Evolutionary conservation across 1,139 yeast genomes (phyloP).

Genomic region (Hansenula anomala): DNA sequence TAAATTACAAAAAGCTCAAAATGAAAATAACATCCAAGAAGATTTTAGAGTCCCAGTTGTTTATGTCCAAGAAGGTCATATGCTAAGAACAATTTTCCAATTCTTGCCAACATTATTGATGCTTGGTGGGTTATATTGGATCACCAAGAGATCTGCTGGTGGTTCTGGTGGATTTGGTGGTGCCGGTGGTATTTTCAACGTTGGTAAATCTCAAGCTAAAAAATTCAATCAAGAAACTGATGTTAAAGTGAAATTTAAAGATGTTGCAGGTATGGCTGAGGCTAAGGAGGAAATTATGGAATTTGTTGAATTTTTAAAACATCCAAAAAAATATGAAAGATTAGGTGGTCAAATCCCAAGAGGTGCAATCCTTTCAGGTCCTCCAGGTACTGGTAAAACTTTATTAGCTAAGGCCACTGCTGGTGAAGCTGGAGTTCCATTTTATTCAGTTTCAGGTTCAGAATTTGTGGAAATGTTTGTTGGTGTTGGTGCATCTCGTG

Average conservation of each 20-base stretch:
- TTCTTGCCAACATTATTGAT: conserved; percentile 65
- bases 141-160: conserved; percentile 54
- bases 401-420: conserved; percentile 97
- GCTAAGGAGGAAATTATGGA: conserved; percentile 99
- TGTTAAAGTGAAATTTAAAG: conserved; percentile 80
- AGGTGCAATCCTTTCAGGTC: conserved; percentile 95
- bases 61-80: conserved; percentile 56
- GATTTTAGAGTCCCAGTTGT: conserved; percentile 61
- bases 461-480: conserved; percentile 98
- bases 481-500: conserved; percentile 98
- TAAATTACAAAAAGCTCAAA: conserved; percentile 57
- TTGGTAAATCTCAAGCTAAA: conserved; percentile 85
- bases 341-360: conserved; percentile 97
- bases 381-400: conserved; percentile 99
- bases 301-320: conserved; percentile 86
- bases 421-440: conserved; percentile 98
- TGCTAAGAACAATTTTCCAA: conserved; percentile 52
- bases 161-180: conserved; percentile 50
- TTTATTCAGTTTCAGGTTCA: conserved; percentile 93
- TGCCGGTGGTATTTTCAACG: conserved; percentile 43
- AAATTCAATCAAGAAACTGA: conserved; percentile 90
- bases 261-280: conserved; percentile 96
- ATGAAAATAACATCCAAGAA: conserved; percentile 53
- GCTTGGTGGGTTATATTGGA: conserved; percentile 69
- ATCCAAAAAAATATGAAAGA: conserved; percentile 84